Percentiles rank a stretch among this genome's conserved stretches.
These are phyloP conservation scores for Quercus glauca DNA, from an alignment of 306 rosid genomes.

Conservation along the genomic window DNA sequence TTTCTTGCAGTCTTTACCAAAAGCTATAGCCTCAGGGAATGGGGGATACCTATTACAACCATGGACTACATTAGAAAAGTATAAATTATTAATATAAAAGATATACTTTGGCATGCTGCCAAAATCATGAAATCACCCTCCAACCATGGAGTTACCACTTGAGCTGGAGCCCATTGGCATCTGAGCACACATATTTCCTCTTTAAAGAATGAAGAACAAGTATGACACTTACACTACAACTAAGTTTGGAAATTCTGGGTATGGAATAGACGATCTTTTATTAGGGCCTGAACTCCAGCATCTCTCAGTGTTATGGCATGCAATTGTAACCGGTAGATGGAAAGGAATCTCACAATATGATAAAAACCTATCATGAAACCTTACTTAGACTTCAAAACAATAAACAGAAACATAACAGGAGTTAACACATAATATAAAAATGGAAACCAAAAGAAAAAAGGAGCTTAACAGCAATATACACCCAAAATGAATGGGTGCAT, in stretches of 20 bases:
- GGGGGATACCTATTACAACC: slow-evolving; percentile 54
- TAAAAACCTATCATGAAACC: slow-evolving; percentile 56
- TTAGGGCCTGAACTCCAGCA: slow-evolving; percentile 71
- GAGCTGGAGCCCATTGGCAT: too few species aligned
- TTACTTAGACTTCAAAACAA: slow-evolving; percentile 15
- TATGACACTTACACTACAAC: slow-evolving; percentile 50
- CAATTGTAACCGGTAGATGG: slow-evolving; percentile 64
- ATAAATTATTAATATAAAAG: not conserved
- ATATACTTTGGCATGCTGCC: not conserved
- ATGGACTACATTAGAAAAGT: slow-evolving; percentile 7
- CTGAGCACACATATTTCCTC: slow-evolving; percentile 9
- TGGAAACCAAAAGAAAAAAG: not conserved
- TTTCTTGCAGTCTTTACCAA: slow-evolving; percentile 56
- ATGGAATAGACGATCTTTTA: slow-evolving; percentile 52
- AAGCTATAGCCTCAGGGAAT: slow-evolving; percentile 75
- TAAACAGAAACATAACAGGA: slow-evolving; percentile 3
- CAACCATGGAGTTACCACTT: too few species aligned
- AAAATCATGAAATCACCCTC: not conserved
- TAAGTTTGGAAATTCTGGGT: slow-evolving; percentile 64
- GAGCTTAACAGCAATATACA: not conserved
- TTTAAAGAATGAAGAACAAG: not conserved
- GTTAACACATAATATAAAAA: not conserved
- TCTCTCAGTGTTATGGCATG: slow-evolving; percentile 67
- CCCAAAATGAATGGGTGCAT: too few species aligned
- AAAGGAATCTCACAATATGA: slow-evolving; percentile 64